These are phyloP conservation scores for Zygotorulaspora sp. DNA, from an alignment of 805 yeast species.

Conservation along the genomic window DNA sequence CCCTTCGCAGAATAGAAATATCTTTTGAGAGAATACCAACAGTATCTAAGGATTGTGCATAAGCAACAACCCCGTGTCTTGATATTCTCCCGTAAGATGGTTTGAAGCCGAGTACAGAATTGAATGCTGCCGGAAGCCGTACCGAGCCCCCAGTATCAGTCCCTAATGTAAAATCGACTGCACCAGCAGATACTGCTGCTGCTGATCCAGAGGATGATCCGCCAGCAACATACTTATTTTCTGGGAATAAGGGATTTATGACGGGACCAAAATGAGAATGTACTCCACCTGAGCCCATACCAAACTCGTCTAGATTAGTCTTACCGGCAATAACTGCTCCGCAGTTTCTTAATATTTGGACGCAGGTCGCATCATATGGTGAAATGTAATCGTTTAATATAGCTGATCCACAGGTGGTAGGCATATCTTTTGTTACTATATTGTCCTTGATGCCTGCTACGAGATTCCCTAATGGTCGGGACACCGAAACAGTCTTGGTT, in stretches of 20 bases:
- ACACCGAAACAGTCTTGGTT: conserved; percentile 6
- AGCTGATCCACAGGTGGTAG: conserved; percentile 77
- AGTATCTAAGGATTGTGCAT: conserved; percentile 92
- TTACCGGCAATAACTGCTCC: conserved; percentile 68
- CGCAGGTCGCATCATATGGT: conserved; percentile 81
- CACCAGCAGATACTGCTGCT: conserved; percentile 73
- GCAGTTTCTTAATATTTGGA: conserved; percentile 44
- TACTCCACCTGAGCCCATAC: conserved; percentile 82
- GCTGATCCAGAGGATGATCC: conserved; percentile 98
- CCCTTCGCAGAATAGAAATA: conserved; percentile 41
- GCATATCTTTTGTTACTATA: conserved; percentile 57
- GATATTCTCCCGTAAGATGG: conserved; percentile 92
- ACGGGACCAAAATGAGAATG: conserved; percentile 56
- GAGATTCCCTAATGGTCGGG: conserved; percentile 30
- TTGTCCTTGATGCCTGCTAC: conserved; percentile 71
- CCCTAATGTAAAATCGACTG: conserved; percentile 71
- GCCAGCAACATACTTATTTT: conserved; percentile 52
- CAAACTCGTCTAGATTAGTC: conserved; percentile 93
- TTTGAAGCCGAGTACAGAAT: conserved; percentile 81
- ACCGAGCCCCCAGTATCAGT: conserved; percentile 98
- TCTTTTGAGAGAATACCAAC: conserved; percentile 74
- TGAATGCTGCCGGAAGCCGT: conserved; percentile 84
- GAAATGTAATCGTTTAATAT: conserved; percentile 57
- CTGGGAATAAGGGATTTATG: conserved; percentile 46
- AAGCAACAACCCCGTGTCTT: conserved; percentile 86